phyloP scores from a whole-genome alignment of 2,329 filamentous ascomycete species.

The Achaetomium macrosporum region DNA sequence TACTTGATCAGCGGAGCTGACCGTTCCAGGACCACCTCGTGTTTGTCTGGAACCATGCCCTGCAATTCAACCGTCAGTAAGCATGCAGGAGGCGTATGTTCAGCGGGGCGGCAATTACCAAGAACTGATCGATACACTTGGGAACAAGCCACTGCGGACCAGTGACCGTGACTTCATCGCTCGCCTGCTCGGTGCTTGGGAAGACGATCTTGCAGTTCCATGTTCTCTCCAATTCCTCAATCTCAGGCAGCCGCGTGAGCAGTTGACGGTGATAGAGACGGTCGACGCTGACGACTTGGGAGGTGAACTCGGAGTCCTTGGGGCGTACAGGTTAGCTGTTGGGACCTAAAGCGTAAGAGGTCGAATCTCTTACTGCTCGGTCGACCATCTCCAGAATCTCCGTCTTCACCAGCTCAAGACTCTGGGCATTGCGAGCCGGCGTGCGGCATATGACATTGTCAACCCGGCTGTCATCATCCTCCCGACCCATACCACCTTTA shows the following conservation, averaged over 20 bases:
- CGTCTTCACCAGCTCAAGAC: conserved; percentile 92
- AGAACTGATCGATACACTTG: conserved; percentile 89
- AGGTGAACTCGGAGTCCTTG: conserved; percentile 91
- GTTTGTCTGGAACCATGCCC: conserved; percentile 96
- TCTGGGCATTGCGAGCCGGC: conserved; percentile 93
- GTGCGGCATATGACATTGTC: conserved; percentile 99
- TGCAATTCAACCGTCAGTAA: conserved; percentile 29
- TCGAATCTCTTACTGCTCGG: conserved; percentile 60
- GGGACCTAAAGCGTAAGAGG: neutral
- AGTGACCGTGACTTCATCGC: conserved; percentile 90
- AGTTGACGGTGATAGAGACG: conserved; percentile 93
- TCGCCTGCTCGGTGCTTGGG: conserved; percentile 93
- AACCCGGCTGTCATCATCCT: conserved; percentile 97
- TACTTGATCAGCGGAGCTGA: conserved; percentile 72
- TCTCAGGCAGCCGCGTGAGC: conserved; percentile 77
- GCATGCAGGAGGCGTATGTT: neutral
- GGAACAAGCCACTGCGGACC: conserved; percentile 98
- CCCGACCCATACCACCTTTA: conserved; percentile 69
- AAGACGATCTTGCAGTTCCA: conserved; percentile 99
- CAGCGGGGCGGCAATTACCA: conserved; percentile 48
- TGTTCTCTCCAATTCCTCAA: conserved; percentile 95
- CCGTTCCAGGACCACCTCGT: conserved; percentile 80
- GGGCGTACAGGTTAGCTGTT: conserved; percentile 8
- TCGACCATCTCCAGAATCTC: conserved; percentile 99
- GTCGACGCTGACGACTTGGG: conserved; percentile 88